phyloP scores from a whole-genome alignment of 768 basidiomycete species.

The Suillus subaureus region DNA sequence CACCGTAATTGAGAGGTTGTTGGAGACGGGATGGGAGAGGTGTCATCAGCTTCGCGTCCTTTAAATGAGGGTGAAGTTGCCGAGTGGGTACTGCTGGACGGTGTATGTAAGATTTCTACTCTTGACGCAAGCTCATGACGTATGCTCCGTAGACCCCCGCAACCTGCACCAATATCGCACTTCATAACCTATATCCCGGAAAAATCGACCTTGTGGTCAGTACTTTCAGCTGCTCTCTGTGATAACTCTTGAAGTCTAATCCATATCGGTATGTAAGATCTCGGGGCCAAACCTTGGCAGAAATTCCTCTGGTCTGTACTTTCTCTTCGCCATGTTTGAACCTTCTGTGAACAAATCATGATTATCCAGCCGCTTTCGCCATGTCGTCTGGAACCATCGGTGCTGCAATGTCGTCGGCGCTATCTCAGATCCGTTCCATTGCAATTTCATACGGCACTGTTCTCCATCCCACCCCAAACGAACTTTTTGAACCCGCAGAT shows the following conservation, averaged over 20 bases:
- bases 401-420: slow-evolving; percentile 79
- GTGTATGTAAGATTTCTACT: slow-evolving; percentile 47
- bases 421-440: slow-evolving; percentile 73
- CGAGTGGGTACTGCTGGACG: slow-evolving; percentile 92
- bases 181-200: slow-evolving; percentile 86
- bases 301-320: slow-evolving; percentile 71
- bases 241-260: slow-evolving; percentile 1
- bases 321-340: neutral
- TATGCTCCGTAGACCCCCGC: slow-evolving; percentile 69
- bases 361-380: slow-evolving; percentile 70
- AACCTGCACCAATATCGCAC: slow-evolving; percentile 86
- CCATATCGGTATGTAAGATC: slow-evolving; percentile 45
- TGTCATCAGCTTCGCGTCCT: slow-evolving; percentile 58
- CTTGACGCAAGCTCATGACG: neutral
- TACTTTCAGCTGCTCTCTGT: slow-evolving; percentile 22
- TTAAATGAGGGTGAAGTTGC: slow-evolving; percentile 75
- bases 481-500: slow-evolving; percentile 73
- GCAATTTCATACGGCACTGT: slow-evolving; percentile 90
- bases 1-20: slow-evolving; percentile 6
- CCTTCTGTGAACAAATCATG: slow-evolving; percentile 7
- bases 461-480: slow-evolving; percentile 61
- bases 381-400: slow-evolving; percentile 93
- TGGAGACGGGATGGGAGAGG: slow-evolving; percentile 71
- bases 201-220: slow-evolving; percentile 88
- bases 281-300: slow-evolving; percentile 87